Evolutionary conservation across 805 yeast genomes (phyloP), one percentile per base, ranked within the genome.

Genomic region (Kazachstania africana): DNA sequence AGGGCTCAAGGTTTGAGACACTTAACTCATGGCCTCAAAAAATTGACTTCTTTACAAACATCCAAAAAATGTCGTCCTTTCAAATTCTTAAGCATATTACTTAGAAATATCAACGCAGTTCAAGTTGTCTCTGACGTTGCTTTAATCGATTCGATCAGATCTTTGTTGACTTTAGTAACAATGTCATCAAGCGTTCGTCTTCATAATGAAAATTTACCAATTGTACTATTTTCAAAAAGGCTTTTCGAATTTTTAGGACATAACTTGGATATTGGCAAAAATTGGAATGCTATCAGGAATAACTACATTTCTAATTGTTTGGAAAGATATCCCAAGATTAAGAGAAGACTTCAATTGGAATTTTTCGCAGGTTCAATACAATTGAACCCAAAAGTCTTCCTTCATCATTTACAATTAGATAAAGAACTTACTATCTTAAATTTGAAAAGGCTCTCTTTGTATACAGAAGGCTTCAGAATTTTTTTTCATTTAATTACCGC

Each of bases 391-490:
- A 37, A 43, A 16, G 33, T 44, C 3, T 47, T 56, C 16, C 35
- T 56, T 28, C 47, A 47, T 6, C 50, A 36, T 27, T 31, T 52
- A 12, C 27, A 36, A 12, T 29, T 40, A n/a, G 45, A 38, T 12
- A 33, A 37, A 6, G 38, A 36, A 16, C 33, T 37, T 21, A 34
- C 29, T 17, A 32, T 31, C 12, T 20, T 35, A 5, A 40, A 39
- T 23, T 29, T 37, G 12, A 27, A 38, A 14, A 35, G 49, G 8
- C 33, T 60, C 30, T 44, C 47, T 18, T 41, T 58, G 16, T 48
- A 55, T 5, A 48, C 53, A 3, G 60, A 62, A 16, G 59, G 60
- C 4, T 43, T 60, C 27, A 51, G 46, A 35, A 37, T 50, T 2
- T 51, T 49, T 28, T 46, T 55, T 14, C 35, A 47, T 12, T 38